A percentile compares a stretch with the other conserved stretches of the same genome.
These are phyloP conservation scores for Arabidopsis lyrata DNA, from an alignment of 441 rosid species.

Conservation along the genomic window DNA sequence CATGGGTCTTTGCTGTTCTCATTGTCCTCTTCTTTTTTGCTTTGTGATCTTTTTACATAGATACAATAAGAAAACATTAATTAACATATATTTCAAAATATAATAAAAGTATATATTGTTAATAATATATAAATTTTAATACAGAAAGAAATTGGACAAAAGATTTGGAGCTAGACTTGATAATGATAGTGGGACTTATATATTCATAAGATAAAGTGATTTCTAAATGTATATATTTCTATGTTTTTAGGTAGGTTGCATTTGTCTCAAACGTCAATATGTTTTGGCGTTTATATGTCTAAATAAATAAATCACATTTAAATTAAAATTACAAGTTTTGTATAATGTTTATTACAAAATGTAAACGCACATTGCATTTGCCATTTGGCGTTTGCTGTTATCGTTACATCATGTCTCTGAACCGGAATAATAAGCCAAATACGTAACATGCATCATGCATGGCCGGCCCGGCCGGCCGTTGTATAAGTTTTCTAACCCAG, in stretches of 20 bases:
- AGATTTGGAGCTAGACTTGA: background rate
- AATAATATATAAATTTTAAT: background rate
- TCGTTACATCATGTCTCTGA: background rate
- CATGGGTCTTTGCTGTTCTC: constrained; percentile 7
- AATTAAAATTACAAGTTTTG: background rate
- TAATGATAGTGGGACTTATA: background rate
- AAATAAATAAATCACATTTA: background rate
- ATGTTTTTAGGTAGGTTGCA: background rate
- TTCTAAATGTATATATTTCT: background rate
- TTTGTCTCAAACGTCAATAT: background rate
- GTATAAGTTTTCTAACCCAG: background rate
- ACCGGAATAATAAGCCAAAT: constrained; percentile 3
- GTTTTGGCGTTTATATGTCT: background rate
- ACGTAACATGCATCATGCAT: background rate
- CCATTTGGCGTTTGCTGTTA: background rate
- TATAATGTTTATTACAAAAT: too few relatives aligned
- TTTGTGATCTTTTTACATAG: background rate
- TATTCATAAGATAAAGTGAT: background rate
- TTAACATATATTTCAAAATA: background rate
- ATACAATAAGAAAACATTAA: background rate
- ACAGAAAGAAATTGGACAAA: constrained; percentile 1
- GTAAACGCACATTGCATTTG: background rate
- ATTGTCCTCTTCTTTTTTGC: background rate
- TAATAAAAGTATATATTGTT: background rate
- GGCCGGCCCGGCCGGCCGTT: background rate